Conservation (phyloP, 768 basidiomycete species). For the Leccinum ochraceum region DNA sequence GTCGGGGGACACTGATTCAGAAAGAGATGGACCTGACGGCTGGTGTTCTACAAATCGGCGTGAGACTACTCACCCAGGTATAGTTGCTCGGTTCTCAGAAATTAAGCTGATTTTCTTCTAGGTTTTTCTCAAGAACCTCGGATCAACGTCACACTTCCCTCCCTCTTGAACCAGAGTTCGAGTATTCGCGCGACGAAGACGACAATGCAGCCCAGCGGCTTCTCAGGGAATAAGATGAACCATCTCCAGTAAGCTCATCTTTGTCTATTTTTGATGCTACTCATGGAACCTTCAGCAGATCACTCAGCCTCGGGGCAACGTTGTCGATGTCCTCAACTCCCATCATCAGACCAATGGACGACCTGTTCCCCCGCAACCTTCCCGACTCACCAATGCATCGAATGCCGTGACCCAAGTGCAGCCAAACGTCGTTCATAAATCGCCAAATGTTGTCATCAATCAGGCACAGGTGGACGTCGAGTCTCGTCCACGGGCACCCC, state of each 20-base stretch:
- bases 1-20: background rate
- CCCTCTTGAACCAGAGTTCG: background rate
- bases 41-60: background rate
- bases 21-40: background rate
- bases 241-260: background rate
- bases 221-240: background rate
- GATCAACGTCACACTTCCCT: background rate
- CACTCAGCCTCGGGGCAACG: background rate
- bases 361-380: background rate
- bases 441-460: background rate
- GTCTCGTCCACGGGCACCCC: background rate
- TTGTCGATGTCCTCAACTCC: background rate
- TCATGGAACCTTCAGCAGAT: background rate
- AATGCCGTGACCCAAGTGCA: background rate
- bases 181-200: background rate
- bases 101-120: background rate
- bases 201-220: background rate
- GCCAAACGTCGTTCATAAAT: background rate
- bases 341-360: background rate
- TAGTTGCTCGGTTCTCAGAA: background rate
- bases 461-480: background rate
- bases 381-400: background rate
- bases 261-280: background rate
- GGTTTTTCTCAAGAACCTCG: background rate
- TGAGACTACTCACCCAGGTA: background rate